Conservation (phyloP, 1,284 basidiomycete genomes). For the Somion occarium region DNA sequence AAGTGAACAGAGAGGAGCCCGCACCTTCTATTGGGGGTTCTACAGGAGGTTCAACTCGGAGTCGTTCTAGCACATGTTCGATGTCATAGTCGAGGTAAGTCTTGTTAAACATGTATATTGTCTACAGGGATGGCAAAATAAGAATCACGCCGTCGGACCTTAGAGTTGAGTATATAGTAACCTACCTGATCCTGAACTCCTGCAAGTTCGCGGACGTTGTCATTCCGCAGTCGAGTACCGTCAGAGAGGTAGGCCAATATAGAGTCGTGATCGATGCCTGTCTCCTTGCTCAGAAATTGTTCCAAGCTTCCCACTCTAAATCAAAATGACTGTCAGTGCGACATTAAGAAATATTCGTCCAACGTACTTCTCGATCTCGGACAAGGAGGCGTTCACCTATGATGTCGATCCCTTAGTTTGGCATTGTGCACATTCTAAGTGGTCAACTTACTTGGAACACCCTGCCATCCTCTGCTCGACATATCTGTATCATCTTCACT, state of each 20-base stretch:
- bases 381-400: conserved; percentile 59
- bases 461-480: conserved; percentile 70
- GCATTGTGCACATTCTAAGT: not conserved
- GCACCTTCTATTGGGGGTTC: conserved; percentile 67
- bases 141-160: too few species aligned
- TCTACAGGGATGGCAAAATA: conserved; percentile 30
- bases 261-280: conserved; percentile 57
- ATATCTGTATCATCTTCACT: conserved; percentile 62
- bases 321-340: conserved; percentile 1
- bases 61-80: conserved; percentile 53
- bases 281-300: conserved; percentile 60
- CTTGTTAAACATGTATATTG: conserved; percentile 79
- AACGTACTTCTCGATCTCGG: conserved; percentile 72
- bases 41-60: conserved; percentile 53
- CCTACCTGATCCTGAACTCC: conserved; percentile 67
- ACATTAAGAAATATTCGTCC: conserved; percentile 2
- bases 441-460: conserved; percentile 37
- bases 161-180: conserved; percentile 1
- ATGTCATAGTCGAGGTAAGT: conserved; percentile 65
- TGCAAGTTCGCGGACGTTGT: conserved; percentile 68
- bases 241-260: conserved; percentile 75
- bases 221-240: conserved; percentile 59
- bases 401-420: not conserved
- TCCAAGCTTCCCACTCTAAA: conserved; percentile 59
- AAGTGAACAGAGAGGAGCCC: too few species aligned